phyloP scores from a whole-genome alignment of 306 rosid species.

The Citrullus colocynthis region DNA sequence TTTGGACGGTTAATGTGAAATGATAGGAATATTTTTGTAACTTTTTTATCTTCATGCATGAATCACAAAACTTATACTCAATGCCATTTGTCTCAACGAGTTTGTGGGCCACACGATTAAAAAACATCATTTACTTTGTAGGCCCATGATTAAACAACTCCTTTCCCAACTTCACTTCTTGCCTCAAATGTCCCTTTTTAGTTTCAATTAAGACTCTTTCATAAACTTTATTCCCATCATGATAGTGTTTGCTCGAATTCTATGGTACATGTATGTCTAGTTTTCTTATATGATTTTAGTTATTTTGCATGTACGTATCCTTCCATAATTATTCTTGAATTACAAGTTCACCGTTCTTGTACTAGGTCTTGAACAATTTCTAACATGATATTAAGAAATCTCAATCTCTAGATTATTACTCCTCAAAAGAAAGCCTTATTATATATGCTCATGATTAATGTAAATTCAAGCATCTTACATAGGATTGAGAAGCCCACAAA shows the following conservation, averaged over 20 bases:
- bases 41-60: not conserved
- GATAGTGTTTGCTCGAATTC: not conserved
- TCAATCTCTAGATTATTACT: not conserved
- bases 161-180: too few species aligned
- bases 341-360: not conserved
- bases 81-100: too few species aligned
- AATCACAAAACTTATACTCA: not conserved
- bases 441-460: not conserved
- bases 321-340: too few species aligned
- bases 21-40: not conserved
- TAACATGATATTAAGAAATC: not conserved
- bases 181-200: too few species aligned
- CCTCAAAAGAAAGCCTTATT: not conserved
- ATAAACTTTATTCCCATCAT: not conserved
- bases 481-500: slow-evolving; percentile 14
- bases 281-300: not conserved
- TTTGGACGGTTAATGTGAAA: too few species aligned
- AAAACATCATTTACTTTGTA: too few species aligned
- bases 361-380: too few species aligned
- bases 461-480: slow-evolving; percentile 9
- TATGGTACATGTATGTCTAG: not conserved
- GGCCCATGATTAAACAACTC: too few species aligned
- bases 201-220: not conserved
- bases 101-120: too few species aligned
- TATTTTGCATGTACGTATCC: not conserved